phyloP scores from a whole-genome alignment of 225 moss, liverwort and hornwort genomes.

The Thuidium tamariscinum region DNA sequence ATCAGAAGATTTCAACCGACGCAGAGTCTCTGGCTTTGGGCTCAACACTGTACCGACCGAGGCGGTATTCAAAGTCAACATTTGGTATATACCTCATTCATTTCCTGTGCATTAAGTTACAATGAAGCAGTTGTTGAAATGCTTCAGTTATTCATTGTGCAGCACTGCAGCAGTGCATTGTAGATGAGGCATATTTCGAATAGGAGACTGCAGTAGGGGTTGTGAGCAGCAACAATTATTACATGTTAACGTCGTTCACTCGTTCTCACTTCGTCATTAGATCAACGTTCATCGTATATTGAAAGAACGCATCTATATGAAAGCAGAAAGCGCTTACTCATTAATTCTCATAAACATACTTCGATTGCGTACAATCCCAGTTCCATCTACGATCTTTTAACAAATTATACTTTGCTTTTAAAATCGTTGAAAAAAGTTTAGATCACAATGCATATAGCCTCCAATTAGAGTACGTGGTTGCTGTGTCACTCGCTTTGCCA shows the following conservation, averaged over 20 bases:
- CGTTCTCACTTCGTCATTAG: not conserved
- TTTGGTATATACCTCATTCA: not conserved
- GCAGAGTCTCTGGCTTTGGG: too few species aligned
- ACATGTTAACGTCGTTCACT: too few species aligned
- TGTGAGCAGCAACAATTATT: not conserved
- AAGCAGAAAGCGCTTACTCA: not conserved
- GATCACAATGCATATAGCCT: too few species aligned
- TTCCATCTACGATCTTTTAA: too few species aligned
- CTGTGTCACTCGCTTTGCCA: not conserved
- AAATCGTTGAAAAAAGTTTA: not conserved
- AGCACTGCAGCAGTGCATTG: too few species aligned
- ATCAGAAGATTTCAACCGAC: not conserved
- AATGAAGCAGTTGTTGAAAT: too few species aligned
- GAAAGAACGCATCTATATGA: not conserved
- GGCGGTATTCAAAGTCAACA: not conserved
- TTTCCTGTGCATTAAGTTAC: too few species aligned
- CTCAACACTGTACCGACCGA: not conserved
- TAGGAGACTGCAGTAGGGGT: rapidly evolving
- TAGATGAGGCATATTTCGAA: not conserved
- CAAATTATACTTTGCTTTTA: not conserved
- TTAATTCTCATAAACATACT: too few species aligned
- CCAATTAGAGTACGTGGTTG: too few species aligned
- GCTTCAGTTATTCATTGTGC: too few species aligned
- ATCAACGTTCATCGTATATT: not conserved
- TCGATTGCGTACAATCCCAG: too few species aligned